Evolutionary conservation across 257 asterid species (phyloP).

Genomic region (Solanum tacnaense): DNA sequence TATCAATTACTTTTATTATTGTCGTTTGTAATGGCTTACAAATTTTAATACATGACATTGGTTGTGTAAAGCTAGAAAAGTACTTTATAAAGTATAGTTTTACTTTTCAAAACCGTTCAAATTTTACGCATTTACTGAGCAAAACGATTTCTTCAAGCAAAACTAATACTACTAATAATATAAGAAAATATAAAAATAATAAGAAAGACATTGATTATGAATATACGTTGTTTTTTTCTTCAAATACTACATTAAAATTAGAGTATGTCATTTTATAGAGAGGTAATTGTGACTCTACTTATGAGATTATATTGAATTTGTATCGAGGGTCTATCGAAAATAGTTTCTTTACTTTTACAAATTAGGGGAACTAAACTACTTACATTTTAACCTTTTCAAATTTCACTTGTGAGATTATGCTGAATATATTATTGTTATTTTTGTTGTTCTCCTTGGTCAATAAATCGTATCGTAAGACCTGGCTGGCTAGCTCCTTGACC

Average conservation of each 20-base stretch:
- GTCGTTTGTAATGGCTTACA: too few species aligned
- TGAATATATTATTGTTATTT: background rate
- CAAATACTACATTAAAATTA: background rate
- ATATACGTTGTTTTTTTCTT: background rate
- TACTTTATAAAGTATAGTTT: background rate
- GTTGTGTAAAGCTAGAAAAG: background rate
- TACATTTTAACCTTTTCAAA: background rate
- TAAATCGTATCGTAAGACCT: background rate
- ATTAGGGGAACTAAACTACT: background rate
- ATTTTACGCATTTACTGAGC: background rate
- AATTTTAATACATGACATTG: background rate
- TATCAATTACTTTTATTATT: background rate
- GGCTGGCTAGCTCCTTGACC: too few species aligned
- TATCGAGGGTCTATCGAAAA: background rate
- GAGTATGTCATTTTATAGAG: background rate
- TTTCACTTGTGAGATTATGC: background rate
- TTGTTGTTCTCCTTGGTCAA: background rate
- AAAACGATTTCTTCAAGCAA: background rate
- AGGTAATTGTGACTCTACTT: background rate
- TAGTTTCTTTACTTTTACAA: background rate
- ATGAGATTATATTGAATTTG: background rate
- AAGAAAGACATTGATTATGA: background rate
- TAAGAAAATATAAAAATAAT: too few species aligned
- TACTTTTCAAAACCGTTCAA: background rate
- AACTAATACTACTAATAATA: background rate